phyloP scores from a whole-genome alignment of 768 basidiomycete species.

The Chalciporus pseudorubinellus region DNA sequence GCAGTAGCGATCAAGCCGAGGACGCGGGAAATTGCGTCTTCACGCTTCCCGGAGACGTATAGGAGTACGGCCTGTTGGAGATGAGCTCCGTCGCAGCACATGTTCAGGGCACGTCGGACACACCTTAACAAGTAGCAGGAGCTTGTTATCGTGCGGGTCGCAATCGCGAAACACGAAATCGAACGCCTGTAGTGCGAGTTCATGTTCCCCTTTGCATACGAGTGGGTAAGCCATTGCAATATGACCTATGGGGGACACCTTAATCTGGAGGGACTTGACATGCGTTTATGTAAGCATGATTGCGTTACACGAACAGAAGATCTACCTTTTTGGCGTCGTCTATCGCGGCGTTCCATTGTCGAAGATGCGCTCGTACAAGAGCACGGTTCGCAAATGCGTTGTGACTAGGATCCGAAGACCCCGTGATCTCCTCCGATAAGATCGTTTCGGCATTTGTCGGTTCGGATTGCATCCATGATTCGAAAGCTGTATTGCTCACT shows the following conservation, averaged over 20 bases:
- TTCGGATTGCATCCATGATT: not conserved
- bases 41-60: not conserved
- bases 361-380: not conserved
- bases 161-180: not conserved
- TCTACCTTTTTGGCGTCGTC: slow-evolving; percentile 8
- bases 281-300: not conserved
- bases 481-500: not conserved
- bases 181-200: not conserved
- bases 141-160: not conserved
- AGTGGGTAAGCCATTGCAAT: not conserved
- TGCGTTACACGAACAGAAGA: not conserved
- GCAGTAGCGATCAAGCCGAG: not conserved
- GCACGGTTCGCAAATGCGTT: slow-evolving; percentile 1
- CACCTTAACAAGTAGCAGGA: not conserved
- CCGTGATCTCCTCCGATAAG: slow-evolving; percentile 1
- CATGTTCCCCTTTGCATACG: not conserved
- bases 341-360: not conserved
- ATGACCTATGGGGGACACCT: not conserved
- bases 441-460: not conserved
- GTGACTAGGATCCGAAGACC: not conserved
- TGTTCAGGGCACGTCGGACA: too few relatives aligned
- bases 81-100: too few relatives aligned
- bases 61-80: not conserved
- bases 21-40: not conserved
- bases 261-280: not conserved